Evolutionary conservation across 2,329 filamentous ascomycete species (phyloP).

Genomic region (Ambrosiella xylebori): DNA sequence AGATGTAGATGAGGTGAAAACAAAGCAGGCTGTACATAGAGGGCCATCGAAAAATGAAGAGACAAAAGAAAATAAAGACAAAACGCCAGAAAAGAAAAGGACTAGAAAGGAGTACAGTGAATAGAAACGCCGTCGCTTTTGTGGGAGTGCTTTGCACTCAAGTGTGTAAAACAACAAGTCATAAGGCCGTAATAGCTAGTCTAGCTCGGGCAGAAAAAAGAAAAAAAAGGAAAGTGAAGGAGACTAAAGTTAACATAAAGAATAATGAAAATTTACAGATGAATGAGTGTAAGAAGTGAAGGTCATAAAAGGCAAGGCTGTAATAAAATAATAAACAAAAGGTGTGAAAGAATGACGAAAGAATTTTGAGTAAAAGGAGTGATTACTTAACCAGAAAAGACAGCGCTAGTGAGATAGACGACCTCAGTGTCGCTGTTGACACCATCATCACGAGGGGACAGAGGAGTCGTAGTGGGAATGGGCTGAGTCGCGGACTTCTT

Average conservation of each 20-base stretch:
- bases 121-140: background rate
- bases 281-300: slow-evolving; percentile 2
- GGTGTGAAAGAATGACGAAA: slow-evolving; percentile 4
- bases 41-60: background rate
- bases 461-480: background rate
- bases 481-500: slow-evolving; percentile 22
- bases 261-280: background rate
- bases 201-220: background rate
- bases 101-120: background rate
- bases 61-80: background rate
- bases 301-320: background rate
- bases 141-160: background rate
- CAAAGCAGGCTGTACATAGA: background rate
- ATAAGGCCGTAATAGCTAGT: background rate
- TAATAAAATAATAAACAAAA: slow-evolving; percentile 5
- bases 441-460: slow-evolving; percentile 16
- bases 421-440: slow-evolving; percentile 18
- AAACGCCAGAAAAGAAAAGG: background rate
- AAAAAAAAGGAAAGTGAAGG: background rate
- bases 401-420: slow-evolving; percentile 32
- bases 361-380: background rate
- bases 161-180: background rate
- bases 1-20: background rate
- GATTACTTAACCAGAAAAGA: slow-evolving; percentile 26
- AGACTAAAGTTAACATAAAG: background rate